These are phyloP conservation scores for Cryphonectria radicalis DNA, from an alignment of 2,329 filamentous ascomycete genomes.

Conservation along the genomic window DNA sequence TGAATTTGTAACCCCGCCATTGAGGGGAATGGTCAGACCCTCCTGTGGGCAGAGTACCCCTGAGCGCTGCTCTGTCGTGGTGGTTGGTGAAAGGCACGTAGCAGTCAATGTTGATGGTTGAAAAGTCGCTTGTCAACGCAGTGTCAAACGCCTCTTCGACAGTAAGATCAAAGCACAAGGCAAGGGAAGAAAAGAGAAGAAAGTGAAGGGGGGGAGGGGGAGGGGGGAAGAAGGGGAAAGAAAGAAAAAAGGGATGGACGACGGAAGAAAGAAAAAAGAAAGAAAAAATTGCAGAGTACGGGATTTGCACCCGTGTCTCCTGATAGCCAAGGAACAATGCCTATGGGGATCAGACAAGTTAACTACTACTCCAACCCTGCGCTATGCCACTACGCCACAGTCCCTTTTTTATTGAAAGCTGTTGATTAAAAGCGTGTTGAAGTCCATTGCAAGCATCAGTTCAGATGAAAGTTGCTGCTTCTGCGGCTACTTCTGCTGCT, in stretches of 20 bases:
- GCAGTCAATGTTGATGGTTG: not conserved
- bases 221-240: not conserved
- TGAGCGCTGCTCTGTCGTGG: no score
- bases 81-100: not conserved
- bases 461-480: not conserved
- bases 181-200: not conserved
- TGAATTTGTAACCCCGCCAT: not conserved
- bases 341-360: slow-evolving; percentile 30
- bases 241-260: not conserved
- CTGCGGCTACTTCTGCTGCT: not conserved
- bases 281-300: slow-evolving; percentile 32
- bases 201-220: not conserved
- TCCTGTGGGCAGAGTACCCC: no score
- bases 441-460: not conserved
- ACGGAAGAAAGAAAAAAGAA: not conserved
- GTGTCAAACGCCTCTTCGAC: not conserved
- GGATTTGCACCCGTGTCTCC: slow-evolving; percentile 34
- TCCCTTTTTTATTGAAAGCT: not conserved
- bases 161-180: not conserved
- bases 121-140: not conserved
- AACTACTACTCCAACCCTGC: slow-evolving; percentile 29
- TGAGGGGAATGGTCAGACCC: not conserved
- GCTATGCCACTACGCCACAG: slow-evolving; percentile 3
- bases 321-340: slow-evolving; percentile 12
- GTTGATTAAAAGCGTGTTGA: not conserved